Percentiles rank a stretch among this genome's conserved stretches.
Evolutionary conservation across 2,329 filamentous ascomycete genomes (phyloP).

Genomic region (Colletotrichum sp.): DNA sequence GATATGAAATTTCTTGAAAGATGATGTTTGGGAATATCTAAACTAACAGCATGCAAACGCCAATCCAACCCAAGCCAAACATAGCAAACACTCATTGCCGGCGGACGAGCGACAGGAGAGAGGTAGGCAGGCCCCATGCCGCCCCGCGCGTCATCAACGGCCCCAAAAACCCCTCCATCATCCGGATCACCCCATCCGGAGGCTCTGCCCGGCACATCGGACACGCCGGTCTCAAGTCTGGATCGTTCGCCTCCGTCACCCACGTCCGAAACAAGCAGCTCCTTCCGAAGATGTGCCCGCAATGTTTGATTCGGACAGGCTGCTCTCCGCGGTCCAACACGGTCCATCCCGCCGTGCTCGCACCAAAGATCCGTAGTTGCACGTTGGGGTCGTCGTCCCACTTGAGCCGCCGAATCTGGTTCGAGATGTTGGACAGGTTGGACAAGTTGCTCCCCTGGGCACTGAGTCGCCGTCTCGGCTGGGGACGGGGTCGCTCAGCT

Average conservation of each 20-base stretch:
- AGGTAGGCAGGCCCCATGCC: neutral
- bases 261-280: constrained; percentile 4
- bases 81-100: neutral
- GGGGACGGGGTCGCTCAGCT: neutral
- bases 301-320: neutral
- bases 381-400: neutral
- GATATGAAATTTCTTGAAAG: neutral
- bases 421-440: neutral
- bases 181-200: neutral
- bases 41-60: neutral
- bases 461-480: neutral
- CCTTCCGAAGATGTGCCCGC: constrained; percentile 2
- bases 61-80: neutral
- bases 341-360: neutral
- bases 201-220: neutral
- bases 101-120: neutral
- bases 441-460: neutral
- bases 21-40: neutral
- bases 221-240: neutral
- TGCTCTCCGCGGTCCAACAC: neutral
- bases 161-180: neutral
- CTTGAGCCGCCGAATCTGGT: neutral
- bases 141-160: neutral
- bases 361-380: neutral
- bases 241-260: neutral